Evolutionary conservation across 495 filamentous ascomycete genomes (phyloP).

Genomic region (Cladorrhinum samala): DNA sequence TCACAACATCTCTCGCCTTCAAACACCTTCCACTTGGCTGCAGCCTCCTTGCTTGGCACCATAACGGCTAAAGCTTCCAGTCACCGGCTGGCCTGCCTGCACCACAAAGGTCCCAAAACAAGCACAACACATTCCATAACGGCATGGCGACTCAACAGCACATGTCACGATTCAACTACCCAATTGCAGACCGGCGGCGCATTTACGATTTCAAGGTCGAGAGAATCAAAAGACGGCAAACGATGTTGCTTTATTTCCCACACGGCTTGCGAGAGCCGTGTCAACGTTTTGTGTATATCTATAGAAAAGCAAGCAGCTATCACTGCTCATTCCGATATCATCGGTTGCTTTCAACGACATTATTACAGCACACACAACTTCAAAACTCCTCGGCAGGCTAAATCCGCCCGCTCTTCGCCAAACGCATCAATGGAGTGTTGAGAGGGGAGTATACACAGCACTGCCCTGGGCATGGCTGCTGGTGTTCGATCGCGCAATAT

Average conservation of each 20-base stretch:
- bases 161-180: no score
- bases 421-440: constrained; percentile 28
- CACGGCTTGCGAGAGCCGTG: neutral
- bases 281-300: neutral
- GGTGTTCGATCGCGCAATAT: neutral
- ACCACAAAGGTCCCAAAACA: no score
- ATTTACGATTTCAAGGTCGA: neutral
- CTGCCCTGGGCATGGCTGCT: constrained; percentile 5
- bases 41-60: neutral
- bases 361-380: constrained; percentile 25
- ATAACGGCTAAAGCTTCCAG: neutral
- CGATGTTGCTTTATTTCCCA: neutral
- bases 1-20: neutral
- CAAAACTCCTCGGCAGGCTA: constrained; percentile 26
- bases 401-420: constrained; percentile 15
- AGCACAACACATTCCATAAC: no score
- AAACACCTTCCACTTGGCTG: neutral
- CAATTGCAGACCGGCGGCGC: neutral
- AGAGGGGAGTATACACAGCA: constrained; percentile 22
- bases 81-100: neutral
- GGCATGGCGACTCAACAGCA: no score
- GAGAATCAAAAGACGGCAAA: neutral
- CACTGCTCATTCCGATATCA: constrained; percentile 20
- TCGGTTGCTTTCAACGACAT: constrained; percentile 5
- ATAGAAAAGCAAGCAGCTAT: neutral